These are phyloP conservation scores for Talaromyces nanjingensis DNA, from an alignment of 495 filamentous ascomycete genomes.

Conservation along the genomic window DNA sequence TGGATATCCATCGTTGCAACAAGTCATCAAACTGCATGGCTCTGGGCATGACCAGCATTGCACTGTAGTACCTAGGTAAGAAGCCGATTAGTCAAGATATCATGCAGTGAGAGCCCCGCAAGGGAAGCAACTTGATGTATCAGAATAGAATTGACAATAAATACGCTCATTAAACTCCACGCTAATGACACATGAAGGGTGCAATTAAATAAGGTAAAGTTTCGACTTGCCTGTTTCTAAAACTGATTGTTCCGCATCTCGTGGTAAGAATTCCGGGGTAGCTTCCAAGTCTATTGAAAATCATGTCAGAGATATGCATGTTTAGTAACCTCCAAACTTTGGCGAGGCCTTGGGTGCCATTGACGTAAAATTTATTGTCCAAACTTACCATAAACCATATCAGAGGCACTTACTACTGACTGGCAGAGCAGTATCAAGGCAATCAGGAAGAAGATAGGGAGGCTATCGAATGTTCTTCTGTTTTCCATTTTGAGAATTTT, in stretches of 20 bases:
- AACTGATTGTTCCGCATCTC: background rate
- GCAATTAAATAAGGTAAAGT: background rate
- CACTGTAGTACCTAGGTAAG: background rate
- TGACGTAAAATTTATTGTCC: background rate
- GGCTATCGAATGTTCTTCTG: background rate
- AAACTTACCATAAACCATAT: background rate
- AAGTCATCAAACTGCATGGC: slow-evolving; percentile 7
- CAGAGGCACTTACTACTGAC: background rate
- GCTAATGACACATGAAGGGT: background rate
- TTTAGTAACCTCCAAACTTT: background rate
- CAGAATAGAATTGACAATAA: background rate
- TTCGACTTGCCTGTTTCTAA: background rate
- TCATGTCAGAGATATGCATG: background rate
- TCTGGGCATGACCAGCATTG: slow-evolving; percentile 7
- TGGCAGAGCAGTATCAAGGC: background rate
- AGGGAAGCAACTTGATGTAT: background rate
- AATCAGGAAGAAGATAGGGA: background rate
- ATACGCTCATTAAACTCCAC: background rate
- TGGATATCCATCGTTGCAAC: slow-evolving; percentile 6
- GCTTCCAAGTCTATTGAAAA: background rate
- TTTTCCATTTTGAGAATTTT: background rate
- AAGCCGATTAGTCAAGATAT: background rate
- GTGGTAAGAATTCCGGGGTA: background rate
- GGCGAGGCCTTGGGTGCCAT: background rate
- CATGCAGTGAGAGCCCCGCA: background rate